Evolutionary conservation across 768 basidiomycete genomes (phyloP).

Genomic region (Hemileccinum impolitum): DNA sequence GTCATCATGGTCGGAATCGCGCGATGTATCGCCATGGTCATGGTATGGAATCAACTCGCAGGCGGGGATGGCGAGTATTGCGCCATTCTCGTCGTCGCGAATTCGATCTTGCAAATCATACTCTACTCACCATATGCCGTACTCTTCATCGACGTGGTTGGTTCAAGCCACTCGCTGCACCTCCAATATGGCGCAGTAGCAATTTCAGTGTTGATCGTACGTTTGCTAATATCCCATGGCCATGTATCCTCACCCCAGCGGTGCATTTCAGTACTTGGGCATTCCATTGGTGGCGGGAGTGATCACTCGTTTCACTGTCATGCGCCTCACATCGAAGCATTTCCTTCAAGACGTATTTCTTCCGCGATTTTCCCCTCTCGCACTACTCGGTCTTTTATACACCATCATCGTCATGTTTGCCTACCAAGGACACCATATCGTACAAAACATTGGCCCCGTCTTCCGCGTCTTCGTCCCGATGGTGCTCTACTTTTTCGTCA

Average conservation of each 20-base stretch:
- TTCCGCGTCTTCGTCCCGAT: constrained; percentile 82
- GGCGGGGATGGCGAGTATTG: constrained; percentile 68
- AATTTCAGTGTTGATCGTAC: constrained; percentile 67
- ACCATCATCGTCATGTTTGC: constrained; percentile 78
- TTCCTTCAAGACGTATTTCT: constrained; percentile 60
- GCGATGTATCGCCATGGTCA: constrained; percentile 56
- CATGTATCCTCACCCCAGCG: neutral
- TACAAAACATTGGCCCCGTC: constrained; percentile 70
- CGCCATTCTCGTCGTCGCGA: constrained; percentile 76
- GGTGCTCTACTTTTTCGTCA: constrained; percentile 72
- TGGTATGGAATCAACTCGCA: constrained; percentile 80
- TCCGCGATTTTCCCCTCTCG: constrained; percentile 64
- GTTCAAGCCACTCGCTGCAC: constrained; percentile 39
- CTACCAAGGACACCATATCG: constrained; percentile 64
- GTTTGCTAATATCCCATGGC: constrained; percentile 25
- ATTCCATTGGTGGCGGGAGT: constrained; percentile 75
- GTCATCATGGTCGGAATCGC: constrained; percentile 72
- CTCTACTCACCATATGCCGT: constrained; percentile 67
- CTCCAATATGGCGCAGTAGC: constrained; percentile 59
- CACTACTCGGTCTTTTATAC: constrained; percentile 75
- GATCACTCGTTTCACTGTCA: constrained; percentile 58
- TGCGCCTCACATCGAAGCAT: constrained; percentile 40
- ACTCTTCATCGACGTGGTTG: constrained; percentile 71
- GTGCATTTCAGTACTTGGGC: constrained; percentile 60
- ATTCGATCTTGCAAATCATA: constrained; percentile 74